phyloP scores from a whole-genome alignment of 179 eudicot species.

The Corrigiola litoralis region DNA sequence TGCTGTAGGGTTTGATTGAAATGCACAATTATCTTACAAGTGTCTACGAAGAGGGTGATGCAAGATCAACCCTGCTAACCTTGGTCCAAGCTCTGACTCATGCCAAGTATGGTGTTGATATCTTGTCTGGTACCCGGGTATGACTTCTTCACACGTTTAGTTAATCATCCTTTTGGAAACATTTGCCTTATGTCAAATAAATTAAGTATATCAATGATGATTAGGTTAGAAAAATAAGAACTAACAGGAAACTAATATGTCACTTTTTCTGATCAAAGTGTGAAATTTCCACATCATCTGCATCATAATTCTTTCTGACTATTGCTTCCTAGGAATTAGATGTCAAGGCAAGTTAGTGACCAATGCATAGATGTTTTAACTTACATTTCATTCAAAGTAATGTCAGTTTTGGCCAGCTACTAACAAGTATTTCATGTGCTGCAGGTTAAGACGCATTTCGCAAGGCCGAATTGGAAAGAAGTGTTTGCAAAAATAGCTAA shows the following conservation, averaged over 20 bases:
- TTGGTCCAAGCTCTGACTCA: conserved; percentile 93
- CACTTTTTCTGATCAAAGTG: background rate
- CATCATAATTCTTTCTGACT: background rate
- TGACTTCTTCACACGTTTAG: conserved; percentile 10
- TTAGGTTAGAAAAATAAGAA: background rate
- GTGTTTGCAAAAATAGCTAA: conserved; percentile 76
- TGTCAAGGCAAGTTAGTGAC: no score
- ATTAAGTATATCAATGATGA: background rate
- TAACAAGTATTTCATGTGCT: conserved; percentile 16
- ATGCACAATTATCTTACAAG: conserved; percentile 96
- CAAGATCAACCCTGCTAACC: conserved; percentile 86
- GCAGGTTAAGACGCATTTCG: conserved; percentile 98
- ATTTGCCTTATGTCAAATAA: background rate
- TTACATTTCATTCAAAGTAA: background rate
- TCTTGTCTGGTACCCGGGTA: conserved; percentile 94
- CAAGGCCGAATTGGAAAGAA: conserved; percentile 93
- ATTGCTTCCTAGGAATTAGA: background rate
- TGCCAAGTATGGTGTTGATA: conserved; percentile 92
- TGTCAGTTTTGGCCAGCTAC: background rate
- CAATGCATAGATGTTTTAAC: background rate
- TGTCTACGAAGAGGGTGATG: conserved; percentile 96
- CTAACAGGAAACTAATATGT: background rate
- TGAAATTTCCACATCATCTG: no score
- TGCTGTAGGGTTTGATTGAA: conserved; percentile 76
- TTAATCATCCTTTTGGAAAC: background rate